Conservation (phyloP, 2,329 filamentous ascomycete genomes). For the Aspergillus sp. region DNA sequence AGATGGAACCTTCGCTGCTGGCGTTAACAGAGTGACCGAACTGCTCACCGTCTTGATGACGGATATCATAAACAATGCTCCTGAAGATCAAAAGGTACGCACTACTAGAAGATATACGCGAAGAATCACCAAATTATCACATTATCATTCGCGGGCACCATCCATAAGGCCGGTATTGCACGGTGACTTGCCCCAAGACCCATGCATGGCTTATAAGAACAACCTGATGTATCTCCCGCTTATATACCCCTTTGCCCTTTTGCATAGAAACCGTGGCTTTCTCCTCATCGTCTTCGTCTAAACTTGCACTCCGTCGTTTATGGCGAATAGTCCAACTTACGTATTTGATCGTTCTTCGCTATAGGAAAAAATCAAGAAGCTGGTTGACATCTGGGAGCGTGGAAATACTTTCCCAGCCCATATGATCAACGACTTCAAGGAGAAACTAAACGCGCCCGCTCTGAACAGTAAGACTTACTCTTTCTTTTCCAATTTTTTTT, state of each 20-base stretch:
- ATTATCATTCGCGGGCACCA: constrained; percentile 21
- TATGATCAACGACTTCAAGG: constrained; percentile 77
- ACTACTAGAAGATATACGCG: constrained; percentile 34
- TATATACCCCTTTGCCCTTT: constrained; percentile 12
- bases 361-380: constrained; percentile 92
- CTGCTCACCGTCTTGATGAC: constrained; percentile 89
- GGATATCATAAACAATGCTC: constrained; percentile 83
- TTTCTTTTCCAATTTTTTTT: not conserved
- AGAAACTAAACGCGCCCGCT: constrained; percentile 61
- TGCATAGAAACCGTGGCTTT: constrained; percentile 19
- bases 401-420: constrained; percentile 78
- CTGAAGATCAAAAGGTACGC: constrained; percentile 95
- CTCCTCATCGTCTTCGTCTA: constrained; percentile 10
- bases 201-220: constrained; percentile 14
- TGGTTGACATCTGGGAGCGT: constrained; percentile 97
- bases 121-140: constrained; percentile 20
- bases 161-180: constrained; percentile 15
- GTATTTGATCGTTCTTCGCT: constrained; percentile 38
- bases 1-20: constrained; percentile 89
- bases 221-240: constrained; percentile 19
- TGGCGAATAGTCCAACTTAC: constrained; percentile 44
- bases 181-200: constrained; percentile 23
- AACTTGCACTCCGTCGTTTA: constrained; percentile 14
- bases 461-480: constrained; percentile 56
- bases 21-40: constrained; percentile 94